Evolutionary conservation across 495 filamentous ascomycete genomes (phyloP).

Genomic region (Delitschia confertaspora): DNA sequence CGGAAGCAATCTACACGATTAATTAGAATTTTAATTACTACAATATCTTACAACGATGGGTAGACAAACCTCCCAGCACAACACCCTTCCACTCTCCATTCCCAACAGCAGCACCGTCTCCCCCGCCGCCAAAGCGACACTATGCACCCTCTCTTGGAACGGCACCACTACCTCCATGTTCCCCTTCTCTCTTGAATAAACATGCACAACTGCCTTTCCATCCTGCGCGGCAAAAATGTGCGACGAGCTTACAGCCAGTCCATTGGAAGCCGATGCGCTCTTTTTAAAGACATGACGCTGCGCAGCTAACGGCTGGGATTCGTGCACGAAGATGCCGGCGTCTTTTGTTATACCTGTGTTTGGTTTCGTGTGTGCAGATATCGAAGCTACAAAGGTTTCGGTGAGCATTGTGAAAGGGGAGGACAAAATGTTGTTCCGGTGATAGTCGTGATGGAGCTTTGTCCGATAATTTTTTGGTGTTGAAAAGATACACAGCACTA

Average conservation of each 20-base stretch:
- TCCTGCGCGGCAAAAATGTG: constrained; percentile 87
- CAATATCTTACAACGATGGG: neutral
- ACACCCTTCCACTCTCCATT: constrained; percentile 75
- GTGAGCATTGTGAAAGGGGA: constrained; percentile 53
- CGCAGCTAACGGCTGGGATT: constrained; percentile 62
- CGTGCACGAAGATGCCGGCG: constrained; percentile 75
- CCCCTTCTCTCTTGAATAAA: constrained; percentile 73
- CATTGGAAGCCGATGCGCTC: constrained; percentile 68
- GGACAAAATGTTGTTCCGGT: neutral
- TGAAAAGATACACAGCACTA: too few relatives aligned
- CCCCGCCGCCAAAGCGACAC: constrained; percentile 52
- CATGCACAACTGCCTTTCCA: constrained; percentile 84
- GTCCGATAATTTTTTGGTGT: constrained; percentile 7
- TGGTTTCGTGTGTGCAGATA: constrained; percentile 52
- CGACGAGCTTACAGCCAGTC: constrained; percentile 68
- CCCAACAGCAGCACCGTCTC: constrained; percentile 65
- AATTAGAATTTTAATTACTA: neutral
- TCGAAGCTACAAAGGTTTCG: constrained; percentile 71
- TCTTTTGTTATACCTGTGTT: constrained; percentile 62
- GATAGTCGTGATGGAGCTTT: neutral
- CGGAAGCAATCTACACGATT: constrained; percentile 60
- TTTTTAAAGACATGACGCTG: constrained; percentile 81
- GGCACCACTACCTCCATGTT: constrained; percentile 80
- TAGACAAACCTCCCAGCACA: constrained; percentile 79
- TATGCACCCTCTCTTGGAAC: constrained; percentile 76